A percentile compares a stretch with the other conserved stretches of the same genome.
Evolutionary conservation across 2,329 filamentous ascomycete species (phyloP).

Genomic region (Raffaelea ambrosiae): DNA sequence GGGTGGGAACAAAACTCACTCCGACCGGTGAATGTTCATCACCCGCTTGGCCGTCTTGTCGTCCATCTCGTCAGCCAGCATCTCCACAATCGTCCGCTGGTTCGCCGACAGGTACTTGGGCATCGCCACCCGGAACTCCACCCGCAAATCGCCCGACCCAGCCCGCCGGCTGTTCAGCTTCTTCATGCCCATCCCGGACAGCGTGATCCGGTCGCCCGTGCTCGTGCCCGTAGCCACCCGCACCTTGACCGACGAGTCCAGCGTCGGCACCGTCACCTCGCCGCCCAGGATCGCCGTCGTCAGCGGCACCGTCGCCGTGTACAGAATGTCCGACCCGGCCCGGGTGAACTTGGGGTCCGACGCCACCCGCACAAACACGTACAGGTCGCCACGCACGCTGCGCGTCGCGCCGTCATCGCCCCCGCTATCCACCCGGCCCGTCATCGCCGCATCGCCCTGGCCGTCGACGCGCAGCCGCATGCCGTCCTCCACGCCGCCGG

Average conservation of each 20-base stretch:
- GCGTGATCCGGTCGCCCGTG: constrained; percentile 83
- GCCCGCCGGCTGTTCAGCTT: constrained; percentile 63
- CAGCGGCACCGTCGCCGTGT: constrained; percentile 83
- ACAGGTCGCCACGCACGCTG: constrained; percentile 76
- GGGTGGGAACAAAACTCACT: constrained; percentile 33
- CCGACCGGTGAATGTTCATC: constrained; percentile 65
- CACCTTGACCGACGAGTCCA: constrained; percentile 84
- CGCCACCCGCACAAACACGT: constrained; percentile 83
- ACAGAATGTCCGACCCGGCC: constrained; percentile 79
- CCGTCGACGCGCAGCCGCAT: constrained; percentile 82
- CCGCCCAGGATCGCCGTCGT: constrained; percentile 91
- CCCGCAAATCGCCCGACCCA: constrained; percentile 71
- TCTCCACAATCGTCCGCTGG: constrained; percentile 86
- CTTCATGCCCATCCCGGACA: constrained; percentile 91
- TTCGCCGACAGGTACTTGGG: constrained; percentile 89
- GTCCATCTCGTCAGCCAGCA: constrained; percentile 92
- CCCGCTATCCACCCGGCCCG: constrained; percentile 50
- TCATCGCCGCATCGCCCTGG: constrained; percentile 79
- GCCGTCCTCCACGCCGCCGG: constrained; percentile 90
- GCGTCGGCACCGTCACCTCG: constrained; percentile 79
- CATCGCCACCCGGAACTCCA: constrained; percentile 93
- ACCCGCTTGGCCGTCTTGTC: constrained; percentile 87
- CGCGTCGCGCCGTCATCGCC: constrained; percentile 25
- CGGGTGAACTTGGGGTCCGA: constrained; percentile 84
- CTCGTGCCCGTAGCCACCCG: constrained; percentile 86